Evolutionary conservation across 805 yeast genomes (phyloP).

Genomic region (Wickerhamiella occidentalis): DNA sequence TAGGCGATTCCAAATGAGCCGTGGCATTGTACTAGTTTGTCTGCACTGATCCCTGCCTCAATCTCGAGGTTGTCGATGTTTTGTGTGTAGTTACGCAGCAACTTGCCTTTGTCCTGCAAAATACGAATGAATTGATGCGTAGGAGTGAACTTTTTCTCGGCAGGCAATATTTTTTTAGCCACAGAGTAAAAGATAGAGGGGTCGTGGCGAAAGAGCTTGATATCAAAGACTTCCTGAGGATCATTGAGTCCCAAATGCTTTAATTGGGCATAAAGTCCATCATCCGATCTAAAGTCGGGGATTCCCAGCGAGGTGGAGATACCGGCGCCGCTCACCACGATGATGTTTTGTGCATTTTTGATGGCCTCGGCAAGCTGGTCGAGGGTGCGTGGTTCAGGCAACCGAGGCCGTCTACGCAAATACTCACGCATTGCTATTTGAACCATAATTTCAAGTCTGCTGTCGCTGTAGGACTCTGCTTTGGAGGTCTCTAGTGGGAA

Average conservation of each 20-base stretch:
- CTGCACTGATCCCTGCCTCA: conserved; percentile 59
- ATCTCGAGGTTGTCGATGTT: conserved; percentile 80
- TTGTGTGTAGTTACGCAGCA: conserved; percentile 78
- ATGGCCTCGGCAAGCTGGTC: conserved; percentile 48
- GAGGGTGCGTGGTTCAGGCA: conserved; percentile 31
- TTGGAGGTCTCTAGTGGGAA: conserved; percentile 31
- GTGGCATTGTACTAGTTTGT: conserved; percentile 74
- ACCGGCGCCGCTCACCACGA: conserved; percentile 88
- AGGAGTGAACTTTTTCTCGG: conserved; percentile 45
- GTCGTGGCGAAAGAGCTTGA: conserved; percentile 55
- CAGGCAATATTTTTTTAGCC: conserved; percentile 76
- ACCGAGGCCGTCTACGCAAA: conserved; percentile 17
- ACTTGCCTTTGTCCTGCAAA: conserved; percentile 62
- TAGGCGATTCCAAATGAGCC: conserved; percentile 86
- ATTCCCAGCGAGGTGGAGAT: conserved; percentile 82
- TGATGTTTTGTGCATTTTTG: conserved; percentile 42
- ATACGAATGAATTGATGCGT: conserved; percentile 68
- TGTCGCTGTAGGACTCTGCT: conserved; percentile 14
- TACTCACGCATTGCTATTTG: conserved; percentile 21
- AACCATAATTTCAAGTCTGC: conserved; percentile 19
- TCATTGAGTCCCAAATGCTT: conserved; percentile 59
- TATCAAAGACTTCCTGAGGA: conserved; percentile 83
- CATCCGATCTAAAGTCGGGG: conserved; percentile 84
- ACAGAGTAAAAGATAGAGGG: conserved; percentile 77
- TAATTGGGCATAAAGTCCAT: conserved; percentile 67